phyloP scores from a whole-genome alignment of 192 early-diverging fungal species.

The Spizellomyces punctatus region DNA sequence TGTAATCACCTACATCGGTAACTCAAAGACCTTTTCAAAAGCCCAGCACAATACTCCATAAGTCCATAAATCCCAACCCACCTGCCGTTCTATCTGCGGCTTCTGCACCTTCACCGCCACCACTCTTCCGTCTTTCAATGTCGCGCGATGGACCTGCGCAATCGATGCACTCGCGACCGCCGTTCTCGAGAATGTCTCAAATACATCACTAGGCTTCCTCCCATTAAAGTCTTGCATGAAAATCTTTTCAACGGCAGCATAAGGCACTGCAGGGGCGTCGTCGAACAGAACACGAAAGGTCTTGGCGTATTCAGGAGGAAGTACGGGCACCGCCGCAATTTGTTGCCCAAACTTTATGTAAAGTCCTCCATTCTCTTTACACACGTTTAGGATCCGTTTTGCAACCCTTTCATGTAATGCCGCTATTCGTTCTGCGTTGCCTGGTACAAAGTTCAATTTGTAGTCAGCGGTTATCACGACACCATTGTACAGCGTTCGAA shows the following conservation, averaged over 20 bases:
- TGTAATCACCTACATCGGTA: constrained; percentile 58
- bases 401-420: constrained; percentile 75
- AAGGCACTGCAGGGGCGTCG: constrained; percentile 76
- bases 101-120: constrained; percentile 96
- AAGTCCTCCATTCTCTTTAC: constrained; percentile 78
- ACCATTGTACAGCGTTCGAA: constrained; percentile 36
- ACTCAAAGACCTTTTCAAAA: constrained; percentile 79
- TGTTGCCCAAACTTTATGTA: constrained; percentile 87
- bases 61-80: constrained; percentile 79
- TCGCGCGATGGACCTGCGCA: constrained; percentile 90
- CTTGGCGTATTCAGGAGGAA: constrained; percentile 51
- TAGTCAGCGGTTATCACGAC: constrained; percentile 51
- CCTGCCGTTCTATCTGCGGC: constrained; percentile 82
- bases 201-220: constrained; percentile 47
- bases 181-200: constrained; percentile 65
- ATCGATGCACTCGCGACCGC: constrained; percentile 91
- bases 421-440: constrained; percentile 60
- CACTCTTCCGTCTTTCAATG: constrained; percentile 55
- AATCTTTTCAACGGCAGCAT: constrained; percentile 61
- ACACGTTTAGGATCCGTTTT: constrained; percentile 71
- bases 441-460: constrained; percentile 81
- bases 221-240: constrained; percentile 69
- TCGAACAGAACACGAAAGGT: constrained; percentile 76
- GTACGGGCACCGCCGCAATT: constrained; percentile 45
- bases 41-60: constrained; percentile 60